Percentiles rank a stretch among this genome's conserved stretches.
phyloP scores from a whole-genome alignment of 441 rosid species.

The Flueggea neowawraea region DNA sequence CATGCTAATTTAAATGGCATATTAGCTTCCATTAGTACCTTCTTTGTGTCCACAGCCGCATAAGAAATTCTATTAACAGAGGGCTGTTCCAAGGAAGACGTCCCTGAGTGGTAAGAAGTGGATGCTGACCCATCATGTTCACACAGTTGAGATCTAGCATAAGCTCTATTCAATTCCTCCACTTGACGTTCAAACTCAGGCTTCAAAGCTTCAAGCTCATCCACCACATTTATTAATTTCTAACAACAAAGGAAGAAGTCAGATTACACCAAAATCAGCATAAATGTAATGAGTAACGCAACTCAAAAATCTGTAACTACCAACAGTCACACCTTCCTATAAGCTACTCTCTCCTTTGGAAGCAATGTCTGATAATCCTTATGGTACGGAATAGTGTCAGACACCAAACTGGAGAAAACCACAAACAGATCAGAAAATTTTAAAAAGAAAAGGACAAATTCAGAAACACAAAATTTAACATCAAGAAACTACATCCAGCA shows the following conservation, averaged over 20 bases:
- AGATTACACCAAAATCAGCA: not conserved
- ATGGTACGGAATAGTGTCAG: constrained; percentile 92
- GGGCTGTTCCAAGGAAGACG: constrained; percentile 42
- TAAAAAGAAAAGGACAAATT: constrained; percentile 12
- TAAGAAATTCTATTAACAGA: constrained; percentile 29
- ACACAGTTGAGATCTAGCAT: constrained; percentile 23
- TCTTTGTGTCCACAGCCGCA: constrained; percentile 31
- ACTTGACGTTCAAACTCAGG: constrained; percentile 61
- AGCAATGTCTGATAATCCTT: constrained; percentile 62
- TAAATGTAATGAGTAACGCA: not conserved
- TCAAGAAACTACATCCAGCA: not conserved
- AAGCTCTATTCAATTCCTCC: constrained; percentile 44
- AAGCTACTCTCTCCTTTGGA: constrained; percentile 51
- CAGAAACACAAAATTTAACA: too few relatives aligned
- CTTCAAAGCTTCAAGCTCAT: constrained; percentile 82
- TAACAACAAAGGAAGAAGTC: constrained; percentile 24
- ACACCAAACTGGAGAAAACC: constrained; percentile 57
- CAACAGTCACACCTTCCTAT: constrained; percentile 58
- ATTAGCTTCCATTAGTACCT: constrained; percentile 30
- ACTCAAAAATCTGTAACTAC: not conserved
- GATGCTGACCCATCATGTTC: constrained; percentile 36
- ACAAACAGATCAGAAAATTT: constrained; percentile 10
- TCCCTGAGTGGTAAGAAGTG: constrained; percentile 29
- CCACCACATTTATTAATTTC: constrained; percentile 61
- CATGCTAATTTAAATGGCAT: not conserved